Percentiles rank a stretch among this genome's conserved stretches.
Conservation (phyloP, 192 early-diverging fungal genomes). For the Geranomyces variabilis region DNA sequence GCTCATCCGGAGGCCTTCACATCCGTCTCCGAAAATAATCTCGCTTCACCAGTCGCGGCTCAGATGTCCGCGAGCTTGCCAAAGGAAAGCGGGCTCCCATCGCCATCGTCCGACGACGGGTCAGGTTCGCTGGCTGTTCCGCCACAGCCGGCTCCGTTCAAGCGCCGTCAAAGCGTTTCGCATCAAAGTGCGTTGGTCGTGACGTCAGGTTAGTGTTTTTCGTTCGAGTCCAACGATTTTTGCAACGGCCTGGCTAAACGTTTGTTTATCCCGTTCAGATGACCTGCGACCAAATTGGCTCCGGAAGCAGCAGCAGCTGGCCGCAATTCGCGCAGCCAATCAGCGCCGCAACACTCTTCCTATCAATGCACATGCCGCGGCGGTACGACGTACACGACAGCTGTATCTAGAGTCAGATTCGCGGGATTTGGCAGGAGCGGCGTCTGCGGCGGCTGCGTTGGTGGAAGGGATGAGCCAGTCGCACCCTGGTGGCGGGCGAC, state of each 20-base stretch:
- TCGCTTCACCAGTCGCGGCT: neutral
- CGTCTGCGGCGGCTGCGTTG: conserved; percentile 25
- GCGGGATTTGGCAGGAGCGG: conserved; percentile 23
- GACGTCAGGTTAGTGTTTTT: conserved; percentile 45
- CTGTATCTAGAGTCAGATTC: conserved; percentile 20
- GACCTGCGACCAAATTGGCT: conserved; percentile 74
- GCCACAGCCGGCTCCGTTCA: conserved; percentile 5
- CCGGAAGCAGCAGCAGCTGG: conserved; percentile 48
- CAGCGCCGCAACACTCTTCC: conserved; percentile 30
- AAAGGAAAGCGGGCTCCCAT: neutral
- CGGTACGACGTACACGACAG: neutral
- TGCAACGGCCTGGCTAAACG: too few relatives aligned
- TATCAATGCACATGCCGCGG: conserved; percentile 26
- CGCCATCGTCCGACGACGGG: too few relatives aligned
- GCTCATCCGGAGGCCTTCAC: conserved; percentile 9
- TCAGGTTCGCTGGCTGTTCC: neutral
- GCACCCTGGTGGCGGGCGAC: neutral
- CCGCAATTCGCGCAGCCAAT: conserved; percentile 32
- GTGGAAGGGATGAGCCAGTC: conserved; percentile 23
- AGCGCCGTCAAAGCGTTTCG: conserved; percentile 33
- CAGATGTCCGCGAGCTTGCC: neutral
- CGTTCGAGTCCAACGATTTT: too few relatives aligned
- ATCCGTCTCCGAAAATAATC: conserved; percentile 4
- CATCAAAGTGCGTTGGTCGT: conserved; percentile 36
- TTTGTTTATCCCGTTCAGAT: conserved; percentile 58